Evolutionary conservation across 306 rosid genomes (phyloP).

Genomic region (Acacia crassicarpa): DNA sequence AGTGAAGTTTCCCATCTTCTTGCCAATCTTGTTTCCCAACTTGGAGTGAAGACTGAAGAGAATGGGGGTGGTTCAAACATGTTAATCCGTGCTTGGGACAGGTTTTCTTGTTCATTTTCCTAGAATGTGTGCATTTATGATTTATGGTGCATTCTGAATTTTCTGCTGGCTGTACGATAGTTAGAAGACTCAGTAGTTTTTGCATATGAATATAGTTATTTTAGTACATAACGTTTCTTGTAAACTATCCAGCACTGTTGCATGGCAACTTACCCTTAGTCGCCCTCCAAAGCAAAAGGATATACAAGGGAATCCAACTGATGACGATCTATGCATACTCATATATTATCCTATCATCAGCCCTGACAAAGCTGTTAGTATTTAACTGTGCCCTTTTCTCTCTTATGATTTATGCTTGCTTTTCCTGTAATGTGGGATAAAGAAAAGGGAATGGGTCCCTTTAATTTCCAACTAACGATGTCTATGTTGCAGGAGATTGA

Average conservation of each 20-base stretch:
- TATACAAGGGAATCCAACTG: conserved; percentile 42
- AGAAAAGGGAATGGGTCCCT: not conserved
- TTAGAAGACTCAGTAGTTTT: not conserved
- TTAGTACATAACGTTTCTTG: conserved; percentile 23
- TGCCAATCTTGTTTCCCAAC: conserved; percentile 65
- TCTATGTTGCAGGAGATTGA: conserved; percentile 81
- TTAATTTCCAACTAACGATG: conserved; percentile 6
- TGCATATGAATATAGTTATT: not conserved
- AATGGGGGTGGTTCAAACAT: conserved; percentile 65
- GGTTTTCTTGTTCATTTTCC: conserved; percentile 42
- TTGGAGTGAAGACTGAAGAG: conserved; percentile 74
- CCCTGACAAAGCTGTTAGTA: conserved; percentile 74
- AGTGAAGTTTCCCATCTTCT: conserved; percentile 77
- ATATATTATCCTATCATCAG: conserved; percentile 67
- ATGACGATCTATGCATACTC: conserved; percentile 59
- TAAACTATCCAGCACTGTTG: conserved; percentile 59
- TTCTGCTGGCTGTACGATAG: not conserved
- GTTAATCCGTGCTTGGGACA: conserved; percentile 86
- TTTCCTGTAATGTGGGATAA: not conserved
- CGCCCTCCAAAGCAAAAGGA: conserved; percentile 46
- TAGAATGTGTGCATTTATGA: conserved; percentile 2
- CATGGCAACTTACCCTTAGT: conserved; percentile 80
- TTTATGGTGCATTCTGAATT: not conserved
- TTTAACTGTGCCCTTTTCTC: conserved; percentile 18
- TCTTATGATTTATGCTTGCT: conserved; percentile 20